Conservation (phyloP, 495 filamentous ascomycete species). For the Hypoxylon lenormandii region DNA sequence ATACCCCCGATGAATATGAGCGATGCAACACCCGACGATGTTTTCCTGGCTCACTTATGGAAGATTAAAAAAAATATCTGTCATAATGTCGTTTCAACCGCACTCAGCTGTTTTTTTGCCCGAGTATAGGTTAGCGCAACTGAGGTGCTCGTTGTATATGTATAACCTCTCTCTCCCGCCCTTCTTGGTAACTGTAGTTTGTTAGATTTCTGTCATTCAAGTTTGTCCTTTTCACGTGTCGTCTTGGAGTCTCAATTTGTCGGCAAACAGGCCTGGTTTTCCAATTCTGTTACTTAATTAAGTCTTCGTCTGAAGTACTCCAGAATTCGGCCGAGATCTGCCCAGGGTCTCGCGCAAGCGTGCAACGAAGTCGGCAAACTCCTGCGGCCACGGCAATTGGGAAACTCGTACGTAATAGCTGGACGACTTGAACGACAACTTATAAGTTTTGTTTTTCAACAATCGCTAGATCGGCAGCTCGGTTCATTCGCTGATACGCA, state of each 20-base stretch:
- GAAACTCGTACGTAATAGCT: conserved; percentile 27
- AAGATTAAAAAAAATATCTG: conserved; percentile 13
- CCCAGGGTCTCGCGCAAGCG: conserved; percentile 21
- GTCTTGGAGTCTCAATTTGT: conserved; percentile 32
- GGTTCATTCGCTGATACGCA: conserved; percentile 11
- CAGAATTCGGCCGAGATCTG: conserved; percentile 44
- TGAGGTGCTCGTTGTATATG: conserved; percentile 3
- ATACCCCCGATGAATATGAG: conserved; percentile 23
- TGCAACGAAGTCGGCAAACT: conserved; percentile 33
- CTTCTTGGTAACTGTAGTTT: background rate
- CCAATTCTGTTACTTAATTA: conserved; percentile 35
- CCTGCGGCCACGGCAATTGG: conserved; percentile 26
- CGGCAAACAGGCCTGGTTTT: conserved; percentile 25
- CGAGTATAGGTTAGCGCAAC: conserved; percentile 6
- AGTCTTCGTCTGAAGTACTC: conserved; percentile 28
- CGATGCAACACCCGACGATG: conserved; percentile 36
- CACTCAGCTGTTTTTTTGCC: conserved; percentile 3
- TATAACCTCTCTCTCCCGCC: conserved; percentile 9
- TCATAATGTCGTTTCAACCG: conserved; percentile 12
- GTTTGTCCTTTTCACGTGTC: conserved; percentile 40
- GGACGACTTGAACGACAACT: conserved; percentile 8
- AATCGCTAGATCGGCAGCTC: conserved; percentile 1
- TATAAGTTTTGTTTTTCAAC: conserved; percentile 3
- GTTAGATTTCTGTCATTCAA: background rate
- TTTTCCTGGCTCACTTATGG: conserved; percentile 17